Percentiles rank a stretch among this genome's conserved stretches.
Conservation (phyloP, 306 rosid genomes). For the Medicago lupulina region DNA sequence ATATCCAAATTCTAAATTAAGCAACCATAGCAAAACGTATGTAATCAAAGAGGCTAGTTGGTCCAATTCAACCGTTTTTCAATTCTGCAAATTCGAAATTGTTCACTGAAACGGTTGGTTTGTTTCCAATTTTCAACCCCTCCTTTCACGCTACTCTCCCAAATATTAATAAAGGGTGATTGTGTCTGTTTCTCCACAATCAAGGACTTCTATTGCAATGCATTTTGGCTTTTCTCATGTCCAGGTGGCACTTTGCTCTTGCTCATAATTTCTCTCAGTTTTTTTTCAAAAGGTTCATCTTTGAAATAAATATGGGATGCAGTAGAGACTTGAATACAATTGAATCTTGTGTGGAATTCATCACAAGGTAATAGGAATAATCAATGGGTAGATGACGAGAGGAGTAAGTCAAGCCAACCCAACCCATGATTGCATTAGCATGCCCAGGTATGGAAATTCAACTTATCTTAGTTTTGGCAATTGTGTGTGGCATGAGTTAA, state of each 20-base stretch:
- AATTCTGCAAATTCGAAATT: no score
- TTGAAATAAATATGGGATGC: conserved; percentile 45
- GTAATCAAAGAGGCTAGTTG: no score
- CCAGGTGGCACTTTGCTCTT: conserved; percentile 57
- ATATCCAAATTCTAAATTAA: no score
- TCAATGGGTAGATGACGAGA: conserved; percentile 54
- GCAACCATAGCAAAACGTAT: no score
- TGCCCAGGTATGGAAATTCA: conserved; percentile 81
- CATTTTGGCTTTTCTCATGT: conserved; percentile 87
- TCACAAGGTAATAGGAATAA: conserved; percentile 69
- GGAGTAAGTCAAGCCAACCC: conserved; percentile 53
- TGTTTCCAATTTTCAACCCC: no score
- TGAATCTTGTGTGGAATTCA: conserved; percentile 87
- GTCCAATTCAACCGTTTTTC: no score
- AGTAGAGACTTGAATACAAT: conserved; percentile 83
- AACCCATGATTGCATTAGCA: conserved; percentile 97
- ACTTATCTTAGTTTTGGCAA: conserved; percentile 21
- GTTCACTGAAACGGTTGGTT: no score
- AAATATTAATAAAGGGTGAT: conserved; percentile 73
- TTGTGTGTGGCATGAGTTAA: no score
- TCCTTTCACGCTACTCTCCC: no score
- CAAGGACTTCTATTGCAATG: conserved; percentile 89
- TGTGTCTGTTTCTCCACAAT: conserved; percentile 91
- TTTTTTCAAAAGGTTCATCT: conserved; percentile 4
- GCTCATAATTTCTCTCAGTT: neutral